Conservation (phyloP, 257 asterid species). For the Lavandula angustifolia region DNA sequence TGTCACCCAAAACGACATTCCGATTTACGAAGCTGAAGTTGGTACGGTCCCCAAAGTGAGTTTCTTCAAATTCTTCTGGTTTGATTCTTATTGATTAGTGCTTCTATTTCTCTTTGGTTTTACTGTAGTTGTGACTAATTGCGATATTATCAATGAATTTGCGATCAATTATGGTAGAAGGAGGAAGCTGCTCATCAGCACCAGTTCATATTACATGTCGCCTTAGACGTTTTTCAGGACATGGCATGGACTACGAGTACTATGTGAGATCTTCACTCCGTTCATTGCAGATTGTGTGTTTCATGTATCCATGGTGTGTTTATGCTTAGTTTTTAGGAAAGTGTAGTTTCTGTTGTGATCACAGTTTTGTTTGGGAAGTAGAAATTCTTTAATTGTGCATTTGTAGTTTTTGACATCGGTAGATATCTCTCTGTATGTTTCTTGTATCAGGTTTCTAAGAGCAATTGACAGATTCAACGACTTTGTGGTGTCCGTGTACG, state of each 20-base stretch:
- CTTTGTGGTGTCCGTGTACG: slow-evolving; percentile 90
- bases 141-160: slow-evolving; percentile 5
- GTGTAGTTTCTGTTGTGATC: neutral
- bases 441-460: slow-evolving; percentile 69
- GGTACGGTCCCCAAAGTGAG: slow-evolving; percentile 88
- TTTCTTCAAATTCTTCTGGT: slow-evolving; percentile 12
- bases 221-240: slow-evolving; percentile 93
- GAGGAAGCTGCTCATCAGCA: slow-evolving; percentile 98
- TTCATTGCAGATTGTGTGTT: neutral
- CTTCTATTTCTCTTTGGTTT: neutral
- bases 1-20: slow-evolving; percentile 89
- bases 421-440: slow-evolving; percentile 17
- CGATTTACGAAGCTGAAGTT: slow-evolving; percentile 98
- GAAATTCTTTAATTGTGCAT: neutral
- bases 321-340: neutral
- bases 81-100: neutral
- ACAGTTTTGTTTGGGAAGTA: neutral
- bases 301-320: neutral
- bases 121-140: neutral
- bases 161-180: slow-evolving; percentile 48
- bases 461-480: slow-evolving; percentile 86
- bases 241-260: slow-evolving; percentile 97
- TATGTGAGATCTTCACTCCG: slow-evolving; percentile 57
- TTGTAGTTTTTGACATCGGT: slow-evolving; percentile 18
- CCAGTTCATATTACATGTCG: slow-evolving; percentile 94